These are phyloP conservation scores for carrot (Daucus carota) DNA, from an alignment of 129 eudicot genomes.

Conservation along the genomic window DNA sequence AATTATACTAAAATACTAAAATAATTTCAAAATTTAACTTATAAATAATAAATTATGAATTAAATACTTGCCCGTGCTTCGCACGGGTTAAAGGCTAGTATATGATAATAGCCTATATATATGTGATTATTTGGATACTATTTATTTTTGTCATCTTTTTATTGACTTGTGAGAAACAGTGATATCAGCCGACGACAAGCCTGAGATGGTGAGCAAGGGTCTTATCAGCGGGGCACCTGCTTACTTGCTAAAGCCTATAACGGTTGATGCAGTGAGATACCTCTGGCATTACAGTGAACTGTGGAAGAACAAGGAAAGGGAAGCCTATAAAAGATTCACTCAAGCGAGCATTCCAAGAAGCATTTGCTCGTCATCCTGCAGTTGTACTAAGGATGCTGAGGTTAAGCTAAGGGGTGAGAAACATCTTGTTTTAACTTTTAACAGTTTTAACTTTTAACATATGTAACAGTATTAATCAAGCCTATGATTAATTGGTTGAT, in stretches of 20 bases:
- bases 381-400: neutral
- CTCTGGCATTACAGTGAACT: neutral
- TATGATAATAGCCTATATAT: too few relatives aligned
- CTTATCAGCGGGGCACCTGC: neutral
- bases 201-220: neutral
- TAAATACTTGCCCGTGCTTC: too few relatives aligned
- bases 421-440: too few relatives aligned
- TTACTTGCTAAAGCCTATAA: neutral
- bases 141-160: too few relatives aligned
- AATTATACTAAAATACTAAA: too few relatives aligned
- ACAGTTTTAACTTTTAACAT: too few relatives aligned
- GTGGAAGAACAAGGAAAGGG: neutral
- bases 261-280: neutral
- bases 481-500: too few relatives aligned
- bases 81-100: too few relatives aligned
- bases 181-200: neutral
- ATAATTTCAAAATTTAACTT: too few relatives aligned
- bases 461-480: too few relatives aligned
- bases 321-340: neutral
- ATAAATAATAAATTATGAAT: too few relatives aligned
- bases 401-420: neutral
- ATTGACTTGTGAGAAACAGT: neutral
- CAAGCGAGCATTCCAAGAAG: neutral
- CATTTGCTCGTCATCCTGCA: neutral
- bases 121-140: too few relatives aligned